Conservation (phyloP, 164 flowering plant species). For the Protea cynaroides region DNA sequence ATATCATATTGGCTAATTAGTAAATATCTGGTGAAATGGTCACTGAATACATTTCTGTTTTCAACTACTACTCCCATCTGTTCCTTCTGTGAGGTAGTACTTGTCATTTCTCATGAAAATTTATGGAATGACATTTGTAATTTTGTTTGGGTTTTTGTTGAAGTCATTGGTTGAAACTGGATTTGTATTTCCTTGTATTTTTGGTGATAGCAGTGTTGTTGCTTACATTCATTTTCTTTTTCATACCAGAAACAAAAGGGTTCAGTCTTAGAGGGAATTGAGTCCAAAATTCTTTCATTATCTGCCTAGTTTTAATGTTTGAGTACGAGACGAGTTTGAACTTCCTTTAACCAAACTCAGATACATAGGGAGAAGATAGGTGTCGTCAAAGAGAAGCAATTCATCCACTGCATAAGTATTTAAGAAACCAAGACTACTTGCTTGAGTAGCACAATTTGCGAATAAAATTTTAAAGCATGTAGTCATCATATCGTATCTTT, state of each 20-base stretch:
- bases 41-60: background rate
- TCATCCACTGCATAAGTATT: too few relatives aligned
- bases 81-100: too few relatives aligned
- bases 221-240: slow-evolving; percentile 68
- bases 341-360: too few relatives aligned
- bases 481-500: background rate
- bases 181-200: slow-evolving; percentile 58
- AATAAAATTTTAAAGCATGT: background rate
- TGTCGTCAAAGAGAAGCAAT: too few relatives aligned
- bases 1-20: background rate
- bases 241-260: slow-evolving; percentile 91
- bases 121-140: too few relatives aligned
- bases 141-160: too few relatives aligned
- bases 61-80: too few relatives aligned
- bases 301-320: background rate
- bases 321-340: too few relatives aligned
- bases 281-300: slow-evolving; percentile 65
- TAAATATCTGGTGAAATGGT: background rate
- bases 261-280: slow-evolving; percentile 97
- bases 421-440: too few relatives aligned
- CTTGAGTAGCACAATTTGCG: background rate
- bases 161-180: slow-evolving; percentile 78
- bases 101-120: too few relatives aligned
- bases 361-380: too few relatives aligned
- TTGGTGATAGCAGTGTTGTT: slow-evolving; percentile 67